Evolutionary conservation across 2,329 filamentous ascomycete genomes (phyloP), one percentile per base, ranked within the genome.

Genomic region (Epichloe aotearoae): DNA sequence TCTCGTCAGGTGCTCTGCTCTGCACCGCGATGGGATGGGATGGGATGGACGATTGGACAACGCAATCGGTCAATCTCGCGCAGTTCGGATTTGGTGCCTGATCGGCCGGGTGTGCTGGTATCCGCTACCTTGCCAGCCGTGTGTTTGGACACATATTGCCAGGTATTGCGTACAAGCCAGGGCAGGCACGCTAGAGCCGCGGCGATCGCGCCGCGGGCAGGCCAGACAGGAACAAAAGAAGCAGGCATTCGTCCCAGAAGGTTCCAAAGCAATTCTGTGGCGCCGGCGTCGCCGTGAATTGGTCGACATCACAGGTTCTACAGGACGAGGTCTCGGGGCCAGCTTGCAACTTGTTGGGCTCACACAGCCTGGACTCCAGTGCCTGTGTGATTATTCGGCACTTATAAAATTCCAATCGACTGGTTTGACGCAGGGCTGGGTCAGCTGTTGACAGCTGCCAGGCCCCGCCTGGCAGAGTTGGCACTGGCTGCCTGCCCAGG

Each of bases 141-240:
- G 20, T 26, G 2, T 12, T 17, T n/a, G 19, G 17, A 11, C 46
- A 12, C 37, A 39, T 17, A 34, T 2, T 17, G 3, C 14, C 23
- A 23, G 42, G 39, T 50, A 30, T 4, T 15, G n/a, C 8, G 3
- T 38, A 45, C 41, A 38, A 20, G 15, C 19, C 23, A 33, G 49
- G 17, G 19, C n/a, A 44, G 30, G 41, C 50, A 33, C 45, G 45
- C 50, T 51, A 48, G 49, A 51, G 14, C 45, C 50, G 45, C 45
- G 30, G 50, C 49, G 49, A 51, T 51, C 49, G 26, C 49, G 49
- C 49, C 41, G 49, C 43, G 34, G 34, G 20, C 47, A 23, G 30
- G 30, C 30, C 30, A 30, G 30, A 30, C 30, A 30, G 26, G 26
- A 33, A 39, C 36, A 19, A 47, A 47, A 47, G 37, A 47, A 38